Evolutionary conservation across 768 basidiomycete genomes (phyloP), one percentile per base, ranked within the genome.

Genomic region (Lactarius quietus): DNA sequence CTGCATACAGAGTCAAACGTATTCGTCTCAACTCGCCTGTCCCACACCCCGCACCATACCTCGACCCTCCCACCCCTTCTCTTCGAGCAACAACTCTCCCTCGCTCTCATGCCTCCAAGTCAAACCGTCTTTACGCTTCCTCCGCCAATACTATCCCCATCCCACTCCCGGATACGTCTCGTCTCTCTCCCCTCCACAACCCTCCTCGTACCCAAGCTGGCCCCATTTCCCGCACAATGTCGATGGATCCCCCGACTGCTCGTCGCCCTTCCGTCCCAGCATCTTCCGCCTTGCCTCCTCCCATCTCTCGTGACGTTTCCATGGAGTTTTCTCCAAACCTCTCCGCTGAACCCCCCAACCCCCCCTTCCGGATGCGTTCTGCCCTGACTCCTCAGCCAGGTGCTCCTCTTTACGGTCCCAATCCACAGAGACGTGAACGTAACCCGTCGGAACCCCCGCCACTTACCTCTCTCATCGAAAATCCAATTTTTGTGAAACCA

Each of bases 371-470:
- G 36, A 78, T 90, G 79, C 86, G 88, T 68, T 80, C 84, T 26
- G 87, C 88, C 12, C 78, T 89, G 65, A 90, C 89, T 8, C 90
- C 90, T 9, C 87, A 87, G 71, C 87, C 87, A 9, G 73, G 77
- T 23, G 77, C 76, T 18, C 71, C 74, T 23, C 70, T 67, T 1
- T 82, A 82, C 57, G 82, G 82, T 58, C 82, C 82, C 17, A 73
- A 74, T 31, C 78, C 77, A 10, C 72, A 74, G 23, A 74, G 76
- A 51, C 76, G 77, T 20, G 76, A 76, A 63, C 77, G 86, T 69
- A 83, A 87, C 67, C 73, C 76, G 38, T 87, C 88, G 26, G 89
- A 90, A 68, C 90, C 90, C 7, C 90, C 90, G 31, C 81, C 88
- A 6, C 74, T 92, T 35, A 80, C 81, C 33, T 68, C 82, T 59